Base-by-base conservation (phyloP, 1,284 basidiomycete species). In the Moesziomyces sp. region DNA sequence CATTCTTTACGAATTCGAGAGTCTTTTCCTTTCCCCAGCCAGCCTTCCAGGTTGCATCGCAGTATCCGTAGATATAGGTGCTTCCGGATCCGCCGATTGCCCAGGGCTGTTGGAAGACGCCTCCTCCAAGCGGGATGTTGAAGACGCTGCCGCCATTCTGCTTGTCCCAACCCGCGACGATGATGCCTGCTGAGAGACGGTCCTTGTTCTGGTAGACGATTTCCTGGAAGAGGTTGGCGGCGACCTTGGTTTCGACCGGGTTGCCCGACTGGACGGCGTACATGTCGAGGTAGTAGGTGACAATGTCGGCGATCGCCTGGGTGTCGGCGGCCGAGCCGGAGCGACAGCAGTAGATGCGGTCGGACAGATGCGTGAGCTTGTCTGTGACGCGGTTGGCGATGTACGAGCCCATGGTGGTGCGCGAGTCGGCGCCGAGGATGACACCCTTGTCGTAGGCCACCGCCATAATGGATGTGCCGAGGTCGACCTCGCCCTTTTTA, bases 381-480 rank as follows among this genome's bases (percentile, higher is more conserved):
- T 99, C 96, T 23, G 96, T 99, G 34, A 99, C 97, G 85, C 96
- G 91, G 85, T 99, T 99, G 52, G 95, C 95, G 83, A 98, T 97
- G 86, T 98, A 99, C 85, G 91, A 91, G 67, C 96, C 97, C 44
- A 93, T 97, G 1, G 97, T 98, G 68, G 97, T 99, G 64, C 97
- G 89, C 88, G 92, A 93, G 86, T 99, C 96, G 76, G 96, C 96
- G 42, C 97, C 97, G 67, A 99, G 90, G 74, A 99, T 91, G 60
- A 99, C 96, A 52, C 96, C 96, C 44, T 90, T 90, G 46, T 94
- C 89, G 87, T 98, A 99, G 77, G 94, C 93, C 74, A 99, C 96
- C 55, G 96, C 96, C 97, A 99, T 99, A 86, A 99, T 99, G 50
- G 96, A 98, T 58, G 96, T 99, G 34, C 82, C 82, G 18, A 84